A percentile compares a stretch with the other conserved stretches of the same genome.
These are phyloP conservation scores for Rhodotorula sp. DNA, from an alignment of 1,284 basidiomycete species.

Conservation along the genomic window DNA sequence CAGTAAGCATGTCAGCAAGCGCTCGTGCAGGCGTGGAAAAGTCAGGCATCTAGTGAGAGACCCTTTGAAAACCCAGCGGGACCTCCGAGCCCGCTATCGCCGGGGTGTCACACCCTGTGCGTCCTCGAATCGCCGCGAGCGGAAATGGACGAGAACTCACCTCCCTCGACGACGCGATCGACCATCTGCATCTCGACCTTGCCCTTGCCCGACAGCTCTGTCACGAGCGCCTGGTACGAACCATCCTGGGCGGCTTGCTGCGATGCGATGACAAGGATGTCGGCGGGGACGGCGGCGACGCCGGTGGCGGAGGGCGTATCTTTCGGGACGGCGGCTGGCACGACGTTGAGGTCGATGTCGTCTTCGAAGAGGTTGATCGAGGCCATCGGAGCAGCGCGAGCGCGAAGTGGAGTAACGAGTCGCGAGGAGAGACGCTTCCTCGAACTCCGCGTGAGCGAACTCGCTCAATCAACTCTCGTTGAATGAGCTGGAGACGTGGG, in stretches of 20 bases:
- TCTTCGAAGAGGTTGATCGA: conserved; percentile 21
- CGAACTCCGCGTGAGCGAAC: neutral
- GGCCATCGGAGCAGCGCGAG: conserved; percentile 2
- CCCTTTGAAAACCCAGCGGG: neutral
- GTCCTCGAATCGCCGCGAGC: neutral
- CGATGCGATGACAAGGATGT: conserved; percentile 30
- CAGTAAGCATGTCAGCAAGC: neutral
- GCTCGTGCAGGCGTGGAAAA: neutral
- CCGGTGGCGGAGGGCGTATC: neutral
- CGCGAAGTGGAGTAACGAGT: neutral
- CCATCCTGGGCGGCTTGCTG: conserved; percentile 38
- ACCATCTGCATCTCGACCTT: conserved; percentile 40
- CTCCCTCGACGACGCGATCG: conserved; percentile 38
- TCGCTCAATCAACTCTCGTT: neutral
- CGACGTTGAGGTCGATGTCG: conserved; percentile 30
- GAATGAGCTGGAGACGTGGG: too few relatives aligned
- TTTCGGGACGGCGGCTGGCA: neutral
- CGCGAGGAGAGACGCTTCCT: neutral
- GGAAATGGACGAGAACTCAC: conserved; percentile 17
- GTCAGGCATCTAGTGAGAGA: neutral
- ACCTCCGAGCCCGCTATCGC: neutral
- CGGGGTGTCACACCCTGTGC: too few relatives aligned
- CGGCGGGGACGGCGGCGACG: neutral
- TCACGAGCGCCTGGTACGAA: conserved; percentile 37
- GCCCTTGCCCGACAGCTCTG: conserved; percentile 18